These are phyloP conservation scores for Rauvolfia tetraphylla DNA, from an alignment of 257 asterid genomes.

Conservation along the genomic window DNA sequence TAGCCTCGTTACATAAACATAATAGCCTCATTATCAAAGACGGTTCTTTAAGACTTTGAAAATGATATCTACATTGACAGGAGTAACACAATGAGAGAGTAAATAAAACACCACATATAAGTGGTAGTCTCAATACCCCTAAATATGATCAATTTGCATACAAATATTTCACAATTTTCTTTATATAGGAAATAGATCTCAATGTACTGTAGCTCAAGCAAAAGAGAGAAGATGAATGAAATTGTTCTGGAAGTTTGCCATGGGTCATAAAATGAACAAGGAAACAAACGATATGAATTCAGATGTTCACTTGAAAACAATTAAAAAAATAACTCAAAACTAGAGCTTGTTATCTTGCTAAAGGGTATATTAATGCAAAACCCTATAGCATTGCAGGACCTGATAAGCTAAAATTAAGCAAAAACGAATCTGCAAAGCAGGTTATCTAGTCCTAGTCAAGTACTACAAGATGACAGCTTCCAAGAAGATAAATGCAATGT, in stretches of 20 bases:
- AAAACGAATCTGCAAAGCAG: no score
- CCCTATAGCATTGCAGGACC: background rate
- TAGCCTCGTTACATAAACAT: conserved; percentile 20
- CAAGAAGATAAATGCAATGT: background rate
- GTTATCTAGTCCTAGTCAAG: background rate
- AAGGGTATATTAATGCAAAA: background rate
- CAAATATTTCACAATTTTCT: background rate
- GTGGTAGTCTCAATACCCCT: background rate
- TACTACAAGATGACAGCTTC: background rate
- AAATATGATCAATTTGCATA: background rate
- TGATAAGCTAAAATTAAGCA: background rate
- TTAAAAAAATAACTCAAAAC: background rate
- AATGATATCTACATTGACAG: background rate
- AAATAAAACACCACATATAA: background rate
- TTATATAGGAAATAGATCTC: background rate
- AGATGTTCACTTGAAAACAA: background rate
- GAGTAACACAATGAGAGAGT: background rate
- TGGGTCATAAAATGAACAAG: background rate
- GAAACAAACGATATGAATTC: background rate
- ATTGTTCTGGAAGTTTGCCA: background rate
- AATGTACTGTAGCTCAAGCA: background rate
- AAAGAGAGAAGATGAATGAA: background rate
- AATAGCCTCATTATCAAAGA: background rate
- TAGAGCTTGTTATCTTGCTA: background rate
- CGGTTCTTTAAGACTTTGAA: background rate